Evolutionary conservation across 1,139 yeast species (phyloP).

Genomic region (Spathaspora sp.): DNA sequence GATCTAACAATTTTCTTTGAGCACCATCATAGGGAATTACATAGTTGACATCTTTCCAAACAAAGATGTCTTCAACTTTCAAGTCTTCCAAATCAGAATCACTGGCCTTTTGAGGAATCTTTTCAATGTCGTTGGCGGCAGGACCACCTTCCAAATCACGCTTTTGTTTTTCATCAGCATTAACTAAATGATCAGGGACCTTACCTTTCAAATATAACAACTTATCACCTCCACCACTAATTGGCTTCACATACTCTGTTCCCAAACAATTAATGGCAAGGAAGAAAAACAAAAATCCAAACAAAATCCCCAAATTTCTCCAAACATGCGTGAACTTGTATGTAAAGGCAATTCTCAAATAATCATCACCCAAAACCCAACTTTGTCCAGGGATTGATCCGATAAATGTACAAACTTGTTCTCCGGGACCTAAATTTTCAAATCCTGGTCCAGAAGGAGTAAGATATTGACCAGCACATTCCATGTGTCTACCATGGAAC

Average conservation of each 20-base stretch:
- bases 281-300: constrained; percentile 56
- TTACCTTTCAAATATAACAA: constrained; percentile 56
- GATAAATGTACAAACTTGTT: constrained; percentile 51
- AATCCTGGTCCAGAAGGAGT: constrained; percentile 57
- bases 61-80: constrained; percentile 34
- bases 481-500: constrained; percentile 56
- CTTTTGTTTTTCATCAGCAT: constrained; percentile 19
- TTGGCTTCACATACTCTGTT: constrained; percentile 52
- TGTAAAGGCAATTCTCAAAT: constrained; percentile 41
- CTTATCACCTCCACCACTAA: constrained; percentile 58
- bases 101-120: constrained; percentile 27
- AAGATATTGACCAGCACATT: constrained; percentile 39
- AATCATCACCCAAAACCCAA: constrained; percentile 49
- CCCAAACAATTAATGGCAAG: constrained; percentile 43
- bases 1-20: constrained; percentile 51
- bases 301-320: constrained; percentile 64
- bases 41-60: constrained; percentile 45
- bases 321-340: constrained; percentile 53
- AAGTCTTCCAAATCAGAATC: constrained; percentile 31
- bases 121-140: constrained; percentile 24
- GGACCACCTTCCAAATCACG: constrained; percentile 14
- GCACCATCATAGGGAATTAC: constrained; percentile 37
- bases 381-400: constrained; percentile 48
- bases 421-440: constrained; percentile 30
- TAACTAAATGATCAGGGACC: constrained; percentile 34